Percentiles rank a stretch among this genome's conserved stretches.
Conservation (phyloP, 345 rosid genomes). For the Lepidium didymum region DNA sequence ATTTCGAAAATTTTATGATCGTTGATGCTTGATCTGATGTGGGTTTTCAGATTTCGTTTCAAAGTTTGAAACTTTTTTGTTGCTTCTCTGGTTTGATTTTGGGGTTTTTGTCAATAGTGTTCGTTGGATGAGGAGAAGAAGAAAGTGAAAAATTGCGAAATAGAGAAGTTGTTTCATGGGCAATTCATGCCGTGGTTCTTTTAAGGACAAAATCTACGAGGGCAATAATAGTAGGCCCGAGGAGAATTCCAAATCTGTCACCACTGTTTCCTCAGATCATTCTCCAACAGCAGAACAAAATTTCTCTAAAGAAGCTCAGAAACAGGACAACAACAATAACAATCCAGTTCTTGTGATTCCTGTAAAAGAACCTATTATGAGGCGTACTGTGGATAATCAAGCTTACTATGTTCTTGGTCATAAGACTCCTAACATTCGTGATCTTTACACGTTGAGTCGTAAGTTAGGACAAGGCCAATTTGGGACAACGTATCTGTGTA, state of each 20-base stretch:
- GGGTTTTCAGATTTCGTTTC: not conserved
- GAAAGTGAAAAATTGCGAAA: constrained; percentile 18
- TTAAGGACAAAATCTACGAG: constrained; percentile 66
- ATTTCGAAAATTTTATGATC: not conserved
- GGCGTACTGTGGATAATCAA: constrained; percentile 63
- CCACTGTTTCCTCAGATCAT: constrained; percentile 35
- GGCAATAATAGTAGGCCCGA: constrained; percentile 63
- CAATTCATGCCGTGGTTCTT: constrained; percentile 97
- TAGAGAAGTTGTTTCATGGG: constrained; percentile 78
- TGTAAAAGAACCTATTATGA: constrained; percentile 37
- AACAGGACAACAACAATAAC: constrained; percentile 27
- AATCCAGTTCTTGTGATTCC: constrained; percentile 36
- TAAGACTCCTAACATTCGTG: constrained; percentile 78
- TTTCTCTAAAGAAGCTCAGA: constrained; percentile 30
- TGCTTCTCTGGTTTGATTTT: constrained; percentile 6
- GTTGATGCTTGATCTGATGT: constrained; percentile 21
- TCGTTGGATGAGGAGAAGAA: constrained; percentile 34
- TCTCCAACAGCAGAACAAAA: constrained; percentile 39
- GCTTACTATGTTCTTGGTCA: constrained; percentile 82
- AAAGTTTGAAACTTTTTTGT: not conserved
- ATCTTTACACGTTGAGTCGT: constrained; percentile 70
- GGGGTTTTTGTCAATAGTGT: not conserved
- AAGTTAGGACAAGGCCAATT: constrained; percentile 98
- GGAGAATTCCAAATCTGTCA: constrained; percentile 37
- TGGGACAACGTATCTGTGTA: constrained; percentile 83